These are phyloP conservation scores for Ceratobasidium sp. DNA, from an alignment of 1,284 basidiomycete species.

Conservation along the genomic window DNA sequence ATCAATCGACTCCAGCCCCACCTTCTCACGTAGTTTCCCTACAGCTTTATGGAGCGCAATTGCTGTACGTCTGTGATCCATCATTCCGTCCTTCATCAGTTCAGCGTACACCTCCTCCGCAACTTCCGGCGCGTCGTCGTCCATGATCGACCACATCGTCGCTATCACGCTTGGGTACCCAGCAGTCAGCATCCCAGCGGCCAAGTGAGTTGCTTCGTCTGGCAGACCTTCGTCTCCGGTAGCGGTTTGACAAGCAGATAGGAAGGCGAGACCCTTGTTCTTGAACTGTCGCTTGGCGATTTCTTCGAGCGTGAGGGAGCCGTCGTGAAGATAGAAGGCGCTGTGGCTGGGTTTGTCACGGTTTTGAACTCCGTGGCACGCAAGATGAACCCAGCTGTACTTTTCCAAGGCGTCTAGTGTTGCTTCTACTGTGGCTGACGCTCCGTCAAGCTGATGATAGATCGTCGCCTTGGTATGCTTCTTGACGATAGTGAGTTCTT, in stretches of 20 bases:
- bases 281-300: conserved; percentile 7
- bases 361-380: conserved; percentile 40
- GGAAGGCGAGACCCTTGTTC: too few relatives aligned
- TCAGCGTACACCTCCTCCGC: too few relatives aligned
- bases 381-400: conserved; percentile 40
- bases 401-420: conserved; percentile 9
- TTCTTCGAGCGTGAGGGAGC: conserved; percentile 17
- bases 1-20: neutral
- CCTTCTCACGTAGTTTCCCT: neutral
- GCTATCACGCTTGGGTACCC: too few relatives aligned
- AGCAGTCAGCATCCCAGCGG: too few relatives aligned
- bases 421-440: neutral
- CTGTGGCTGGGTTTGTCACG: neutral
- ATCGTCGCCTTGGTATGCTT: neutral
- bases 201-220: too few relatives aligned
- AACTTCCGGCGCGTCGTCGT: too few relatives aligned
- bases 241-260: too few relatives aligned
- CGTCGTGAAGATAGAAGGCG: conserved; percentile 36
- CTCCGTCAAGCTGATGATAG: conserved; percentile 5
- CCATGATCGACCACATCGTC: too few relatives aligned
- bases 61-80: too few relatives aligned
- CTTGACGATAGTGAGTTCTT: conserved; percentile 30
- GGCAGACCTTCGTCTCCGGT: too few relatives aligned
- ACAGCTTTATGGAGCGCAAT: conserved; percentile 15
- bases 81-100: too few relatives aligned